Percentiles rank a stretch among this genome's conserved stretches.
Evolutionary conservation across 768 basidiomycete species (phyloP).

Genomic region (Psilocybe azurescens): DNA sequence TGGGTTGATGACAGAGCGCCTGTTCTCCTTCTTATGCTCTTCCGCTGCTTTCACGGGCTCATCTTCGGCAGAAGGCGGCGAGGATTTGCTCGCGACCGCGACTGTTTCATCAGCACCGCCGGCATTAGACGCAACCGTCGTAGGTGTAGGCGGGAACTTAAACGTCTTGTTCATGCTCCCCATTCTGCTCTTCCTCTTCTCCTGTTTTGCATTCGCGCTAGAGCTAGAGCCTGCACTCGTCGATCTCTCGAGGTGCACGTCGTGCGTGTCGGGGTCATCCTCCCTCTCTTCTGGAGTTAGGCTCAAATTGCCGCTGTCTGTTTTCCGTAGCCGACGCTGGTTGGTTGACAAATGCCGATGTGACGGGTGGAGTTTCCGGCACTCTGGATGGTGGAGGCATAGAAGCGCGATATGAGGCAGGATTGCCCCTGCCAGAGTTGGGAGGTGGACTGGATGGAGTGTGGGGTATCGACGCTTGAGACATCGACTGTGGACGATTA

Average conservation of each 20-base stretch:
- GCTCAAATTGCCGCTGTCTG: conserved; percentile 43
- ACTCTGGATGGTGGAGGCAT: conserved; percentile 63
- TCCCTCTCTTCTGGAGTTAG: conserved; percentile 59
- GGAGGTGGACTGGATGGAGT: conserved; percentile 43
- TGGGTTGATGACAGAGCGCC: conserved; percentile 51
- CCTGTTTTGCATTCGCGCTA: conserved; percentile 21
- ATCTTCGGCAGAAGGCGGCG: conserved; percentile 13
- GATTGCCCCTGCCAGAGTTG: conserved; percentile 30
- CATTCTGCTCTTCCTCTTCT: conserved; percentile 54
- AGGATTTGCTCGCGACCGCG: conserved; percentile 14
- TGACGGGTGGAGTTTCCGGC: conserved; percentile 45
- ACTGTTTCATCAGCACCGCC: neutral
- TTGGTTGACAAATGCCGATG: conserved; percentile 48
- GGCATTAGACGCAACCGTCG: conserved; percentile 17
- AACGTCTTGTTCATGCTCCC: conserved; percentile 84
- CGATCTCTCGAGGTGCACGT: conserved; percentile 34
- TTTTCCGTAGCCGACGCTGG: conserved; percentile 31
- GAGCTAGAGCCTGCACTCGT: conserved; percentile 13
- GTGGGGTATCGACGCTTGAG: conserved; percentile 61
- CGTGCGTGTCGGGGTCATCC: conserved; percentile 41
- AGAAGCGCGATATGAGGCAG: conserved; percentile 61
- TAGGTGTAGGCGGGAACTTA: conserved; percentile 62
- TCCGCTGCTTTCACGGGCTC: neutral
- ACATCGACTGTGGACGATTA: conserved; percentile 77
- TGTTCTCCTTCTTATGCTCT: conserved; percentile 12